A percentile compares a stretch with the other conserved stretches of the same genome.
phyloP scores from a whole-genome alignment of 768 basidiomycete genomes.

The Psilocybe tampanensis region DNA sequence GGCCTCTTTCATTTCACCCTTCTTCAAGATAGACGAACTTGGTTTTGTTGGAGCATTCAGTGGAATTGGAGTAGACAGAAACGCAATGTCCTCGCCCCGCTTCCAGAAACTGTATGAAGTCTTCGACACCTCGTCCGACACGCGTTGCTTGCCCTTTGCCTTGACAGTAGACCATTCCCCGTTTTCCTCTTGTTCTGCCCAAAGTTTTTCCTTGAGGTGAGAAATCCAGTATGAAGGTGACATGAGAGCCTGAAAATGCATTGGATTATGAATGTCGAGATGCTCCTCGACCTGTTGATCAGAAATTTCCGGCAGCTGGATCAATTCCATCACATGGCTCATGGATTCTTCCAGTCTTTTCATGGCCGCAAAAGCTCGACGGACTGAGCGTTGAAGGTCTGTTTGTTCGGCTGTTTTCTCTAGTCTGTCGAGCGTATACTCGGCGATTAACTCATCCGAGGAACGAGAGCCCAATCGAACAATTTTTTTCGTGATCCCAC shows the following conservation, averaged over 20 bases:
- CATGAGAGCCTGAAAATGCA: constrained; percentile 32
- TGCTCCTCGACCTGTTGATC: neutral
- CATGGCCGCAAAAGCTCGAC: neutral
- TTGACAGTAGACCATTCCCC: constrained; percentile 7
- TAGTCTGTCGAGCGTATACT: constrained; percentile 63
- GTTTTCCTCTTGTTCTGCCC: constrained; percentile 4
- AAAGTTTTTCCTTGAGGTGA: neutral
- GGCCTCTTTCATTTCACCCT: neutral
- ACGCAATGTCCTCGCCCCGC: constrained; percentile 46
- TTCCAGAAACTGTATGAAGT: constrained; percentile 56
- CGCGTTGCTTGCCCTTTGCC: constrained; percentile 16
- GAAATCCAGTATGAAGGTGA: constrained; percentile 54
- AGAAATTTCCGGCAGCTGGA: neutral
- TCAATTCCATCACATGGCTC: neutral
- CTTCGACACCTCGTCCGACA: constrained; percentile 18
- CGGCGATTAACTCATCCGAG: constrained; percentile 55
- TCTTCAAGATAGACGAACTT: neutral
- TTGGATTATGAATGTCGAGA: constrained; percentile 30
- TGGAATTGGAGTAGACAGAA: constrained; percentile 31
- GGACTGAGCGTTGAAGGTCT: constrained; percentile 37
- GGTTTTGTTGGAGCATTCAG: neutral
- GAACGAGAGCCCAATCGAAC: constrained; percentile 71
- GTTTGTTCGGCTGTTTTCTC: constrained; percentile 47
- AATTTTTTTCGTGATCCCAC: constrained; percentile 59
- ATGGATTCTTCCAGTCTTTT: neutral